A percentile compares a stretch with the other conserved stretches of the same genome.
phyloP scores from a whole-genome alignment of 768 basidiomycete species.

The Suillus plorans region DNA sequence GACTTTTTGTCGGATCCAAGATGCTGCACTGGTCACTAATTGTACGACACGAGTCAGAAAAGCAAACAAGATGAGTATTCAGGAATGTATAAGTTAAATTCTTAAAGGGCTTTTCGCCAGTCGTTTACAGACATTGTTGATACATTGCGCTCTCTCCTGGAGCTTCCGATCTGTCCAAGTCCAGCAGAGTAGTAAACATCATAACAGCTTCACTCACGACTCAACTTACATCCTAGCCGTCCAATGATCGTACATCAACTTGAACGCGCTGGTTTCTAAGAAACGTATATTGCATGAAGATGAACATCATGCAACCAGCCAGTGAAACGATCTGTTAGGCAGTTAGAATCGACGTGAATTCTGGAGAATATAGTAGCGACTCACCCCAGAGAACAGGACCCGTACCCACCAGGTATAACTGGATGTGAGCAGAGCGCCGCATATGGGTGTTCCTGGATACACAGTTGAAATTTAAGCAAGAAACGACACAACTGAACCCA shows the following conservation, averaged over 20 bases:
- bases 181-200: too few relatives aligned
- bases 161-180: too few relatives aligned
- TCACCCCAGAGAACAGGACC: slow-evolving; percentile 49
- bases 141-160: too few relatives aligned
- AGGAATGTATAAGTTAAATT: too few relatives aligned
- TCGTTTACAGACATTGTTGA: too few relatives aligned
- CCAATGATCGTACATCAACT: background rate
- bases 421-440: slow-evolving; percentile 37
- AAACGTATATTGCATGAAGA: background rate
- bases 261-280: too few relatives aligned
- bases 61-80: too few relatives aligned
- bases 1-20: too few relatives aligned
- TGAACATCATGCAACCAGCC: background rate
- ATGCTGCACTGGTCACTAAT: too few relatives aligned
- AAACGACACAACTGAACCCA: slow-evolving; percentile 5
- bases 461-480: slow-evolving; percentile 18
- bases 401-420: slow-evolving; percentile 60
- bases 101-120: too few relatives aligned
- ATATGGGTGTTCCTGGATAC: slow-evolving; percentile 51
- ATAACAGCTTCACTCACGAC: background rate
- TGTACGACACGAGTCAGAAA: too few relatives aligned
- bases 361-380: background rate
- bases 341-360: background rate
- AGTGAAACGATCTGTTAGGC: background rate
- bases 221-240: background rate